Base-by-base conservation (phyloP, 2,329 filamentous ascomycete genomes). In the Lasiodiplodia gonubiensis region DNA sequence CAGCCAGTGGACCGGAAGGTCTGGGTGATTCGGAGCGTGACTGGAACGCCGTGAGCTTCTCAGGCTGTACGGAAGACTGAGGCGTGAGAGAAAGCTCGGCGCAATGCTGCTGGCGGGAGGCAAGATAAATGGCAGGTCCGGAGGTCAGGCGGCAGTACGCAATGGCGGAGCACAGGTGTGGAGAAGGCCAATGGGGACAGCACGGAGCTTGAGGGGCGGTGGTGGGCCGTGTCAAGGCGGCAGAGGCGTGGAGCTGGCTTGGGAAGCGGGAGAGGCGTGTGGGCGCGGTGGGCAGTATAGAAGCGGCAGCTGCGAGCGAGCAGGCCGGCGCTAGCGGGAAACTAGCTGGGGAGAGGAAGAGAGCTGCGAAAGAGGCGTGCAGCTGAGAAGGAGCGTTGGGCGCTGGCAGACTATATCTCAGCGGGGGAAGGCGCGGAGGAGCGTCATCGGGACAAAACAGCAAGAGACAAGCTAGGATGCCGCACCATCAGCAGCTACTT, bases 1-100 rank as follows among this genome's bases (percentile, higher is more conserved):
- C 64, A 67, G 64, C 42, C 54, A 37, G 30, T 11, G 61, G 61
- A 64, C 61, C 33, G 59, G 27, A 37, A 33, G 59, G 59, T 51
- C 59, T 63, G 42, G 42, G 52, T 57, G 64, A 66, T 57, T 57
- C 64, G 64, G 64, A 66, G 64, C 37, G 27, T 51, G 59, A 63
- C 46, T 25, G 46, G 39, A 11, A 30, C n/a, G 18, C 37, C 23
- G 42, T 18, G 42, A 6, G 39, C 39, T 61, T n/a, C 18, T 16
- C 57, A 61, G 30, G 57, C 42, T 30, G 42, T 21, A 39, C 23
- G 27, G 39, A 48, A 23, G 39, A 61, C 39, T 59, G 55, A 48
- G 23, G 39, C 7, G 37, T n/a, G 55, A 14, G 42, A 7, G 57
- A 2, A 11, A 25, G 12, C 8, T 30, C 25, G 27, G n/a, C n/a